A percentile compares a stretch with the other conserved stretches of the same genome.
Evolutionary conservation across 257 asterid species (phyloP).

Genomic region (Ballota nigra): DNA sequence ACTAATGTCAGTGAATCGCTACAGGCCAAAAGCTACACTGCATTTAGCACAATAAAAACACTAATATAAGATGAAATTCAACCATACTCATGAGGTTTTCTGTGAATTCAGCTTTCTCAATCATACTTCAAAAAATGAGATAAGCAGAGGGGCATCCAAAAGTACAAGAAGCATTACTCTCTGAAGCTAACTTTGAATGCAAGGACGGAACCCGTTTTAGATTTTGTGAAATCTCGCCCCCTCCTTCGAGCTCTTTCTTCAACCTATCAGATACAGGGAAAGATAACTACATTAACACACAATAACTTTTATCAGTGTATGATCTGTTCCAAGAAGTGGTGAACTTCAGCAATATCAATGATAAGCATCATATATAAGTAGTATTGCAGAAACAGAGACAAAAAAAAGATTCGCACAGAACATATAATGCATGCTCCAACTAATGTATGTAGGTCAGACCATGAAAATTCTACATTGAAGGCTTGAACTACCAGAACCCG

Average conservation of each 20-base stretch:
- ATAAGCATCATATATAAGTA: background rate
- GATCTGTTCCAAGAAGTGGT: background rate
- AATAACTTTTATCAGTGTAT: background rate
- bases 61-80: background rate
- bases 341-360: background rate
- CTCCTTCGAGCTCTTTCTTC: constrained; percentile 89
- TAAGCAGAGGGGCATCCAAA: background rate
- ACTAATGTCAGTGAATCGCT: background rate
- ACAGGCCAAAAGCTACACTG: background rate
- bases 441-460: background rate
- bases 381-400: background rate
- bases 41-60: background rate
- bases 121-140: too few relatives aligned
- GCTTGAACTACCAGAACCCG: background rate
- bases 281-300: background rate
- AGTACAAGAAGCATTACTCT: constrained; percentile 60
- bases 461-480: background rate
- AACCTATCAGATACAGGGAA: constrained; percentile 48
- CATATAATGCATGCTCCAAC: background rate
- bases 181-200: constrained; percentile 99
- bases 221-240: constrained; percentile 70
- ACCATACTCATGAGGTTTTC: background rate
- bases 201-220: constrained; percentile 89
- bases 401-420: background rate
- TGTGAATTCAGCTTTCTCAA: too few relatives aligned